These are phyloP conservation scores for Ogataea saltuana DNA, from an alignment of 805 yeast genomes.

Conservation along the genomic window DNA sequence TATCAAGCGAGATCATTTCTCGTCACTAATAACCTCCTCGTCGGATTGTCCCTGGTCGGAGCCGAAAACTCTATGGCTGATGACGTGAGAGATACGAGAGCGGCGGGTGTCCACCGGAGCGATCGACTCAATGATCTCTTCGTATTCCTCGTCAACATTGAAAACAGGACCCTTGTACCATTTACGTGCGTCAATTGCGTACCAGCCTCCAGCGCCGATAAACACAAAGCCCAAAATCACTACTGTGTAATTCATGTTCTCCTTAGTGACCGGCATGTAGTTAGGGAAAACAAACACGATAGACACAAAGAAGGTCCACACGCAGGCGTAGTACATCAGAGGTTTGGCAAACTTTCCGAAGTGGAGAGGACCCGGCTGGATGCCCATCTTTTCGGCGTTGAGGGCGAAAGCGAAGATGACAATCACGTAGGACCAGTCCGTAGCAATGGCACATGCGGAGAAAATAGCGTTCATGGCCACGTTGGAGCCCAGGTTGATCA, in stretches of 20 bases:
- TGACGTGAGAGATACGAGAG: slow-evolving; percentile 1
- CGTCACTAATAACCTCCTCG: slow-evolving; percentile 2
- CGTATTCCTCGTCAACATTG: slow-evolving; percentile 42
- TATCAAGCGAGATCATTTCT: background rate
- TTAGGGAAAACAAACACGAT: slow-evolving; percentile 55
- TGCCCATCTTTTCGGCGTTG: slow-evolving; percentile 47
- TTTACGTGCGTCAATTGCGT: slow-evolving; percentile 47
- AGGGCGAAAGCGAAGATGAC: slow-evolving; percentile 45
- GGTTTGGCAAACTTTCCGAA: slow-evolving; percentile 44
- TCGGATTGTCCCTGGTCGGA: background rate
- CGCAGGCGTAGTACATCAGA: slow-evolving; percentile 42
- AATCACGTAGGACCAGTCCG: slow-evolving; percentile 50
- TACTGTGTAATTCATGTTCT: slow-evolving; percentile 55
- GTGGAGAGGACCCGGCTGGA: slow-evolving; percentile 50
- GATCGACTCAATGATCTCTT: slow-evolving; percentile 21
- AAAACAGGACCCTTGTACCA: slow-evolving; percentile 59
- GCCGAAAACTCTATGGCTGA: slow-evolving; percentile 2
- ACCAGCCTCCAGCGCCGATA: slow-evolving; percentile 45
- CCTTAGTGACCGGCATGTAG: slow-evolving; percentile 42
- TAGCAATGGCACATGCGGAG: slow-evolving; percentile 53
- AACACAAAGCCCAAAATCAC: slow-evolving; percentile 47
- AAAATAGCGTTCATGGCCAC: slow-evolving; percentile 56
- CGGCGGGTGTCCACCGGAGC: slow-evolving; percentile 10
- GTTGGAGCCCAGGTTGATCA: slow-evolving; percentile 44
- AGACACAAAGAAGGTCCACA: slow-evolving; percentile 50